Evolutionary conservation across 2,329 filamentous ascomycete genomes (phyloP), one percentile per base, ranked within the genome.

Genomic region (Colletotrichum chlorophyti): DNA sequence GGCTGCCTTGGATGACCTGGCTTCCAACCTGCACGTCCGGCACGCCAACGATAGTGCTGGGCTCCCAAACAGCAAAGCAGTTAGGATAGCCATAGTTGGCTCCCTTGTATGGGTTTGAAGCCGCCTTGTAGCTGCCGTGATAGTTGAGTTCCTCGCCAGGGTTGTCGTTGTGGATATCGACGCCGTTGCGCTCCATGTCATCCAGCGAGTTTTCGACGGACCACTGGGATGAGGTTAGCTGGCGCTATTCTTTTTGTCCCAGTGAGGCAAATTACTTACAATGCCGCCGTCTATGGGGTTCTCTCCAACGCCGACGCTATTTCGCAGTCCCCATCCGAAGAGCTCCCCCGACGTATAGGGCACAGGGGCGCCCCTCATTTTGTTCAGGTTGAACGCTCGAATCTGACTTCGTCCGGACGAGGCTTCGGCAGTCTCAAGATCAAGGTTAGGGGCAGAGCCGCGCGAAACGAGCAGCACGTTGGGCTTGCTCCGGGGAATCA

Each of bases 111-210:
- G 73, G 62, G n/a, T 77, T 75, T 35, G 71, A 12, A 5, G 66
- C 64, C 3, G 59, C 63, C 21, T 26, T 68, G 52, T 90, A 75
- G 59, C 79, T 82, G 7, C 89, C 89, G 59, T 89, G 84, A 69
- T 84, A 91, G 72, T 92, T 91, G 69, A 93, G 72, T 71, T 92
- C 87, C 69, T 92, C 90, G 17, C 81, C 89, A 0, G 89, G 89
- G 65, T 92, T 92, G 65, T 90, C 79, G 59, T 83, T 71, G 64
- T 89, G 85, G 41, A 91, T 81, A 60, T 89, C 85, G 21, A 77
- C 64, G 11, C 81, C 82, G 46, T 79, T 71, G 23, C 89, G 80
- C n/a, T 73, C 72, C 21, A 91, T 77, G 38, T 89, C 71, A 70
- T 91, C 89, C 6, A 85, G 85, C 3, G 84, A 88, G 71, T 92